A percentile compares a stretch with the other conserved stretches of the same genome.
Conservation (phyloP, 129 eudicot species). For the Tagetes patula region DNA sequence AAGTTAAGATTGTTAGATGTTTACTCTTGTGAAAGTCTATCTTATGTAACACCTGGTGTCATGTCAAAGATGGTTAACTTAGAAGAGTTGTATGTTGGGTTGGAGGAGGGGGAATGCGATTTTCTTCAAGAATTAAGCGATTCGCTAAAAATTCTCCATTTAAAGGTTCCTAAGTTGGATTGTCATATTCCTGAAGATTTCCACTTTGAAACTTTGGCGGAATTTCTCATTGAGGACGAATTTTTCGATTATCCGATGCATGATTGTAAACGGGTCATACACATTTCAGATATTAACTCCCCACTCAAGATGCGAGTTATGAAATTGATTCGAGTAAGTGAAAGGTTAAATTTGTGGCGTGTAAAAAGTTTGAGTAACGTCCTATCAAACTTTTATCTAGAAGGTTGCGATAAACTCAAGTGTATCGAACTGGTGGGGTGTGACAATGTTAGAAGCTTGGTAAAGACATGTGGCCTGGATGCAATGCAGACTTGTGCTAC, state of each 20-base stretch:
- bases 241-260: too few species aligned
- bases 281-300: background rate
- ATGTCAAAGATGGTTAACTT: background rate
- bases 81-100: slow-evolving; percentile 11
- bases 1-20: slow-evolving; percentile 5
- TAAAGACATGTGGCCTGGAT: background rate
- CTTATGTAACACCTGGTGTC: slow-evolving; percentile 13
- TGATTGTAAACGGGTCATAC: background rate
- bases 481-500: background rate
- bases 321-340: background rate
- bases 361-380: background rate
- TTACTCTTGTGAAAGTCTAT: background rate
- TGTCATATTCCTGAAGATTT: background rate
- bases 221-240: background rate
- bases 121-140: background rate
- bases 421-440: rapidly evolving
- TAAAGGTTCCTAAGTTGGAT: background rate
- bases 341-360: background rate
- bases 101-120: background rate
- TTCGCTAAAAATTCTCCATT: background rate
- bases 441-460: background rate
- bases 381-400: background rate
- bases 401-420: background rate
- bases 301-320: background rate
- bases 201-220: background rate